phyloP scores from a whole-genome alignment of 176 grass and related monocot species.

The Musa acuminata region DNA sequence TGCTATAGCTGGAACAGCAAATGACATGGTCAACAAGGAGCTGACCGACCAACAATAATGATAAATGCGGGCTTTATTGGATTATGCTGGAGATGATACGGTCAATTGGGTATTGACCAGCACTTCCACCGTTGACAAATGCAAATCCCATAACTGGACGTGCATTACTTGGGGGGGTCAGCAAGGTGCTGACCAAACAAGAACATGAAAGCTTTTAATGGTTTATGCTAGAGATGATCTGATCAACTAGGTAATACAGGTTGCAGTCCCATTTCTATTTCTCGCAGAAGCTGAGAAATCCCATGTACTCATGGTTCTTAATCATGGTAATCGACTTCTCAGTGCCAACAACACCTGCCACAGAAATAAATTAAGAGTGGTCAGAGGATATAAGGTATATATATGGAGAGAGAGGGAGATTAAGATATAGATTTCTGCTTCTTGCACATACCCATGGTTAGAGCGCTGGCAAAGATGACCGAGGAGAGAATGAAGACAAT shows the following conservation, averaged over 20 bases:
- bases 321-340: constrained; percentile 77
- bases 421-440: too few species aligned
- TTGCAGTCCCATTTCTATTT: constrained; percentile 8
- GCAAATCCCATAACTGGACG: too few species aligned
- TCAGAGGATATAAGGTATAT: too few species aligned
- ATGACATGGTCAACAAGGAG: background rate
- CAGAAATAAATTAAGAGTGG: background rate
- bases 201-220: too few species aligned
- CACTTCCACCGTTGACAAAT: background rate
- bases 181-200: background rate
- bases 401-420: background rate
- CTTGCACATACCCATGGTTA: constrained; percentile 71
- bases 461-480: constrained; percentile 88
- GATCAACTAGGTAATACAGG: background rate
- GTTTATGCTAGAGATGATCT: background rate
- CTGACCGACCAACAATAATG: background rate
- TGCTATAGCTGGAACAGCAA: background rate
- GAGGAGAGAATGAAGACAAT: constrained; percentile 93
- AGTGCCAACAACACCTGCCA: constrained; percentile 74
- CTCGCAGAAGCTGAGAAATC: constrained; percentile 80
- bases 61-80: too few species aligned
- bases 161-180: background rate
- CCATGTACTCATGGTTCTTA: constrained; percentile 74
- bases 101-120: constrained; percentile 67
- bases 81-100: constrained; percentile 22